A percentile compares a stretch with the other conserved stretches of the same genome.
Evolutionary conservation across 257 asterid species (phyloP).

Genomic region (Solanum virginianum): DNA sequence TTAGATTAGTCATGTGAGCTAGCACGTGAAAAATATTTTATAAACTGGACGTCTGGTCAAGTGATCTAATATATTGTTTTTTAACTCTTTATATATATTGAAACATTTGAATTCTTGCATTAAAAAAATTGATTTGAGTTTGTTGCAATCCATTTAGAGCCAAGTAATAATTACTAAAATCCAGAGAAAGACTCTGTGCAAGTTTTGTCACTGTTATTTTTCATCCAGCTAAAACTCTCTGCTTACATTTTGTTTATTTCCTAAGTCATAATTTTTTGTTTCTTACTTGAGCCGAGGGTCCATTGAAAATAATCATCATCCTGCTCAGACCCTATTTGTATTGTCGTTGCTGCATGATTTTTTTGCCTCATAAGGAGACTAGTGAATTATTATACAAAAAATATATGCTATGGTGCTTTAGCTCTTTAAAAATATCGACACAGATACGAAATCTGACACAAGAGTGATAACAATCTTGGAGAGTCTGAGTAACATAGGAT

Average conservation of each 20-base stretch:
- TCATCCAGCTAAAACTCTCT: neutral
- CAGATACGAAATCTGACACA: too few species aligned
- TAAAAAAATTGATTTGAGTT: neutral
- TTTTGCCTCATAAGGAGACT: too few species aligned
- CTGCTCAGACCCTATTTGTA: too few species aligned
- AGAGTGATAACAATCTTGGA: too few species aligned
- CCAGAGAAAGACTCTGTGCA: neutral
- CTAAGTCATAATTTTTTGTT: neutral
- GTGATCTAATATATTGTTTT: neutral
- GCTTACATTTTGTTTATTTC: neutral
- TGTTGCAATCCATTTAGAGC: neutral
- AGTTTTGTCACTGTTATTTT: neutral
- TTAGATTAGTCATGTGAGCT: slow-evolving; percentile 10
- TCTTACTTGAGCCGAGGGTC: too few species aligned
- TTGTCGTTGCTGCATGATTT: too few species aligned
- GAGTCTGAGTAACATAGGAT: too few species aligned
- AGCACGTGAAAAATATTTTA: slow-evolving; percentile 6
- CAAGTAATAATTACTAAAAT: neutral
- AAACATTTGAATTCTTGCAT: neutral
- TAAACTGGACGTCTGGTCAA: neutral
- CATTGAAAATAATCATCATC: too few species aligned
- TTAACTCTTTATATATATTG: neutral
- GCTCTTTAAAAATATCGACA: too few species aligned
- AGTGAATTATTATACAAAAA: too few species aligned
- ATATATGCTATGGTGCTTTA: too few species aligned